Percentiles rank a stretch among this genome's conserved stretches.
These are phyloP conservation scores for Cokeromyces recurvatus DNA, from an alignment of 371 early-diverging fungal species.

Conservation along the genomic window DNA sequence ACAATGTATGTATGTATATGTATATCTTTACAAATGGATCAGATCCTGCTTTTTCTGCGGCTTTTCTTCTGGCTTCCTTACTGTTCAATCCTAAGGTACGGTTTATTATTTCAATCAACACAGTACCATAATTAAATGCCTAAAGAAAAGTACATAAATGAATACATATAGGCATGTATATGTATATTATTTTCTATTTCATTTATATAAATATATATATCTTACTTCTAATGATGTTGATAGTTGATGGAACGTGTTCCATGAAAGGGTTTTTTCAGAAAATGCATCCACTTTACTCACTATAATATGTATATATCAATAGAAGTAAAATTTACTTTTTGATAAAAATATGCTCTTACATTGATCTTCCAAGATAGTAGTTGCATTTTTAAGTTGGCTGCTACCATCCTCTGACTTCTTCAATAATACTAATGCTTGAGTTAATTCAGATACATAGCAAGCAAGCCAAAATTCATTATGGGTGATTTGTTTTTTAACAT, in stretches of 20 bases:
- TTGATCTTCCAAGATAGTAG: conserved; percentile 10
- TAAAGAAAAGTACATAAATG: conserved; percentile 7
- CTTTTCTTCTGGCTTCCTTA: conserved; percentile 39
- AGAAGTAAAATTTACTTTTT: too few species aligned
- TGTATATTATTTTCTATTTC: too few species aligned
- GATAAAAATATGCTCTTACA: too few species aligned
- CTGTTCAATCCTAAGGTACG: conserved; percentile 33
- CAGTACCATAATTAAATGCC: conserved; percentile 35
- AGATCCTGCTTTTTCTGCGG: conserved; percentile 20
- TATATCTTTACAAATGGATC: conserved; percentile 35
- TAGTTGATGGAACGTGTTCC: conserved; percentile 32
- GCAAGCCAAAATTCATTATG: conserved; percentile 24
- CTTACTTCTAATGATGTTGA: conserved; percentile 33
- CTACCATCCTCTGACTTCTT: conserved; percentile 8
- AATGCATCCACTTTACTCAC: conserved; percentile 11
- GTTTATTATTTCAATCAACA: conserved; percentile 33
- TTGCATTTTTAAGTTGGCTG: conserved; percentile 12
- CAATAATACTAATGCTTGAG: conserved; percentile 18
- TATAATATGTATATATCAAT: too few species aligned
- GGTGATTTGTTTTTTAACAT: conserved; percentile 16
- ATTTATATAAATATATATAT: too few species aligned
- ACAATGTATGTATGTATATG: too few species aligned
- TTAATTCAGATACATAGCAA: conserved; percentile 17
- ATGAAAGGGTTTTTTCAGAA: conserved; percentile 13
- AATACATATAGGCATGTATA: too few species aligned